Evolutionary conservation across 768 basidiomycete genomes (phyloP).

Genomic region (Russula olivacea): DNA sequence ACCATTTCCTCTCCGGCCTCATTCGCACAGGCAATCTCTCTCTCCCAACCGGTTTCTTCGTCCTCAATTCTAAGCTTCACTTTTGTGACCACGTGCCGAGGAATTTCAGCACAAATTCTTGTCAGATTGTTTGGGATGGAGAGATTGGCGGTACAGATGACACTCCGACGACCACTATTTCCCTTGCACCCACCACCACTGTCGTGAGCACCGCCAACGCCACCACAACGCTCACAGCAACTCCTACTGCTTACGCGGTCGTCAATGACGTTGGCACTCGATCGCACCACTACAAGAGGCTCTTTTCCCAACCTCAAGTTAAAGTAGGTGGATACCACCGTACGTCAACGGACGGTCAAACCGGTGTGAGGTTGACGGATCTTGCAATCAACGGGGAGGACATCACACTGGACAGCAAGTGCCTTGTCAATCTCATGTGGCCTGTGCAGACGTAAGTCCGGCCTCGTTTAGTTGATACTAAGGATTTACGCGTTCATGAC

Average conservation of each 20-base stretch:
- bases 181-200: not conserved
- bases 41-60: constrained; percentile 45
- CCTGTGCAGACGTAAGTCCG: constrained; percentile 56
- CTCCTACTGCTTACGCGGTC: not conserved
- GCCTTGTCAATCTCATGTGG: constrained; percentile 62
- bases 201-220: not conserved
- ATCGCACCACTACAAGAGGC: not conserved
- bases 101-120: constrained; percentile 33
- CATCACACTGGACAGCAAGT: constrained; percentile 40
- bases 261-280: too few species aligned
- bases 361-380: constrained; percentile 32
- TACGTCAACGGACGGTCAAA: constrained; percentile 16
- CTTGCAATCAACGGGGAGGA: constrained; percentile 33
- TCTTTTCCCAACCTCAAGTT: not conserved
- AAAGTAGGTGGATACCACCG: not conserved
- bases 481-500: not conserved
- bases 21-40: constrained; percentile 45
- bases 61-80: constrained; percentile 46
- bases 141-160: constrained; percentile 17
- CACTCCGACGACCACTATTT: not conserved
- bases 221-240: not conserved
- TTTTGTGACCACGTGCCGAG: constrained; percentile 52
- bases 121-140: constrained; percentile 53
- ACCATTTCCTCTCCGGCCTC: constrained; percentile 46
- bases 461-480: constrained; percentile 13